A percentile compares a stretch with the other conserved stretches of the same genome.
Evolutionary conservation across 371 early-diverging fungal species (phyloP).

Genomic region (Mucor irregularis): DNA sequence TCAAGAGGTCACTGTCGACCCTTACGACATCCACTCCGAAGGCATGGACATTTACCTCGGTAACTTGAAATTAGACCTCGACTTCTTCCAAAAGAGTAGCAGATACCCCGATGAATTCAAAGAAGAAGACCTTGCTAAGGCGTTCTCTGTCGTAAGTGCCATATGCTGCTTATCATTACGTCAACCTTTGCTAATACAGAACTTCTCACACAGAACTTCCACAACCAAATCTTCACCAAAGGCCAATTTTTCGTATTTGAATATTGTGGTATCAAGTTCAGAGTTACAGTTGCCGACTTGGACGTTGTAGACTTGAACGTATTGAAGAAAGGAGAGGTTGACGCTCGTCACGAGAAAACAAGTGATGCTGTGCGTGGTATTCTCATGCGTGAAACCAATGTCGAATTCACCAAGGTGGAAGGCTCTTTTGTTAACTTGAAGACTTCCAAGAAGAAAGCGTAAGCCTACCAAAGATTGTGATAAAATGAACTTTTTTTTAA

Average conservation of each 20-base stretch:
- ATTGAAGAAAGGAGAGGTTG: slow-evolving; percentile 50
- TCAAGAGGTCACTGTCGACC: slow-evolving; percentile 78
- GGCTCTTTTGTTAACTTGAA: slow-evolving; percentile 78
- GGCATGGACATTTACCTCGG: slow-evolving; percentile 68
- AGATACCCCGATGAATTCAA: slow-evolving; percentile 67
- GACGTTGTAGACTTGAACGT: slow-evolving; percentile 68
- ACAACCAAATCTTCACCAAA: slow-evolving; percentile 73
- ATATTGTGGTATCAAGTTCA: slow-evolving; percentile 75
- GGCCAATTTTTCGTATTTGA: slow-evolving; percentile 81
- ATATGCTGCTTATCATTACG: too few species aligned
- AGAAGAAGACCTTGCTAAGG: slow-evolving; percentile 69
- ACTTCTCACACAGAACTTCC: too few species aligned
- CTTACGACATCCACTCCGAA: slow-evolving; percentile 66
- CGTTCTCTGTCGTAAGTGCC: slow-evolving; percentile 66
- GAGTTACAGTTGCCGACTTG: slow-evolving; percentile 54
- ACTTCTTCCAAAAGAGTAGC: slow-evolving; percentile 55
- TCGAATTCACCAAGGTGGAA: slow-evolving; percentile 70
- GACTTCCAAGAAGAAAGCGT: slow-evolving; percentile 62
- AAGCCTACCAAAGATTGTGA: slow-evolving; percentile 5
- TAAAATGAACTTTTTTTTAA: not conserved
- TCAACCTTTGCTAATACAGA: too few species aligned
- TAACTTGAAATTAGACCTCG: slow-evolving; percentile 72
- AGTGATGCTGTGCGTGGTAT: slow-evolving; percentile 61
- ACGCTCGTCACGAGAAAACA: slow-evolving; percentile 26
- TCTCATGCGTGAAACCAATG: slow-evolving; percentile 67